Base-by-base conservation (phyloP, 225 moss, liverwort and hornwort species). In the Takakia lepidozioides region DNA sequence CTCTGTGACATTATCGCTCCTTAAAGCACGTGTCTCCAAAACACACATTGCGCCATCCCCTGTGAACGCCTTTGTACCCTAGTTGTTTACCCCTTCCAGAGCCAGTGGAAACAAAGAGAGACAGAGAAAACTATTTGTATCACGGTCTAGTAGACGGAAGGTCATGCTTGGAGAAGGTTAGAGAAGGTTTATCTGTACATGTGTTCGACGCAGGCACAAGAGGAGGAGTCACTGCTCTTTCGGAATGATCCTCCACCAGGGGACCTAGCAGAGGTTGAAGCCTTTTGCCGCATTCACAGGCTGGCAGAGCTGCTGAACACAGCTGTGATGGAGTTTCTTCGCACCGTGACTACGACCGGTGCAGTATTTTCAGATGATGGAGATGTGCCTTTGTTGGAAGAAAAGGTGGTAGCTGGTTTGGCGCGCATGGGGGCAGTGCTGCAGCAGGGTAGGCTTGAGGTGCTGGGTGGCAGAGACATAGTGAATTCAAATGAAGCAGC, bases 241-340 rank as follows among this genome's bases (percentile, higher is more conserved):
- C 76, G 75, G 4, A 71, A 70, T 20, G 93, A 88, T 14, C 93
- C 85, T 4, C 78, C 81, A 2, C 69, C 75, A 25, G 86, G 88
- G 39, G 88, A 86, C 58, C 72, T 93, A 30, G 88, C 88, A 19
- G 85, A 83, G 51, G 56, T 88, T 38, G 93, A 93, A 60, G 81
- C 93, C 51, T 93, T 83, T 58, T 93, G 93, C 54, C 83, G 93
- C 25, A 75, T 81, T 35, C 83, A 88, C 60, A 69, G 93, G 61
- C 68, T 70, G 43, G 76, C 85, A 2, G 88, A 93, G 52, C 70
- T 74, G 5, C 78, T 93, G 55, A 73, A 86, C 16, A 48, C 55
- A 25, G 69, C 73, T 1, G 93, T 88, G 36, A 88, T 88, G 88
- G 61, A 60, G 15, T 80, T 78, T 14, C 73, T 93, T 4, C 76